Evolutionary conservation across 2,329 filamentous ascomycete genomes (phyloP).

Genomic region (Xylariaceae sp.): DNA sequence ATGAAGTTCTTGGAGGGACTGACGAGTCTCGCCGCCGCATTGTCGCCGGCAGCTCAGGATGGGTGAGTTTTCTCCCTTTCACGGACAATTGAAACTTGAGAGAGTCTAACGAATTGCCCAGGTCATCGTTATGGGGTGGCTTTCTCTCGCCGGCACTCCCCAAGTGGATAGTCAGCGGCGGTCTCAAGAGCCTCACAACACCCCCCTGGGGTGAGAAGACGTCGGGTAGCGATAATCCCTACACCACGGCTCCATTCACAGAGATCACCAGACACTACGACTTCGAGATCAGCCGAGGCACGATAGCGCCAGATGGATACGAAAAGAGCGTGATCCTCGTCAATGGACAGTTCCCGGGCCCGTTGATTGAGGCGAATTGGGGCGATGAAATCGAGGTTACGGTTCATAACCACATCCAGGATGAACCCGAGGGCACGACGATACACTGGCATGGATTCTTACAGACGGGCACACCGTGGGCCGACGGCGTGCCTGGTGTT

Average conservation of each 20-base stretch:
- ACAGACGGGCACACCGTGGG: conserved; percentile 44
- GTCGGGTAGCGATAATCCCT: conserved; percentile 44
- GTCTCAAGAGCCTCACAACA: conserved; percentile 28
- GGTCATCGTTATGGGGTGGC: conserved; percentile 32
- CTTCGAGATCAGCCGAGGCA: conserved; percentile 46
- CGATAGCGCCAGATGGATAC: conserved; percentile 53
- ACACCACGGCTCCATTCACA: conserved; percentile 43
- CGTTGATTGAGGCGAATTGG: conserved; percentile 46
- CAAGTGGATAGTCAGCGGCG: conserved; percentile 21
- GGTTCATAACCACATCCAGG: conserved; percentile 28
- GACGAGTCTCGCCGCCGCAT: conserved; percentile 18
- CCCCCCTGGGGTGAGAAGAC: conserved; percentile 46
- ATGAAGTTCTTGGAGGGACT: conserved; percentile 25
- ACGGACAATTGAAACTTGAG: not conserved
- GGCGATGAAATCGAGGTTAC: conserved; percentile 36
- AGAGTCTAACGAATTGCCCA: conserved; percentile 8
- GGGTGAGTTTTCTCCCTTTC: conserved; percentile 22
- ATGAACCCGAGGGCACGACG: conserved; percentile 36
- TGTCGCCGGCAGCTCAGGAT: conserved; percentile 25
- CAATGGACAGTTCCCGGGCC: conserved; percentile 51
- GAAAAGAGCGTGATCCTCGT: conserved; percentile 38
- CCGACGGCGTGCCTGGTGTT: conserved; percentile 48
- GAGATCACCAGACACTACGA: conserved; percentile 52
- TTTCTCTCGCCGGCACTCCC: conserved; percentile 31
- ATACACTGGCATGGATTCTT: conserved; percentile 53